These are phyloP conservation scores for Lipomyces sp. DNA, from an alignment of 805 yeast species.

Conservation along the genomic window DNA sequence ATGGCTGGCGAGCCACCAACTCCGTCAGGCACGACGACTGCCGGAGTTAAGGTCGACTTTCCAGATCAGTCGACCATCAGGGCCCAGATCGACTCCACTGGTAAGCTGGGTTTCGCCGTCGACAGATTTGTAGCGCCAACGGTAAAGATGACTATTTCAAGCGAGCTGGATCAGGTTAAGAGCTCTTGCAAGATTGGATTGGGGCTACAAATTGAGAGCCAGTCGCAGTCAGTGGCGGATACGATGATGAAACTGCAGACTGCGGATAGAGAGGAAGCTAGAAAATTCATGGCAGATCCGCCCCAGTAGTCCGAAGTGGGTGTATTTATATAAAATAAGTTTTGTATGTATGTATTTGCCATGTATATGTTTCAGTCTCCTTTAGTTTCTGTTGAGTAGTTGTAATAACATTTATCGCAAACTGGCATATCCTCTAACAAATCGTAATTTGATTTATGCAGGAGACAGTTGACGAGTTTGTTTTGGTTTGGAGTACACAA, in stretches of 20 bases:
- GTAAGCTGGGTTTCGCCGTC: slow-evolving; percentile 87
- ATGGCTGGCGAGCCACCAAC: slow-evolving; percentile 79
- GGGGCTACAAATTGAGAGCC: slow-evolving; percentile 95
- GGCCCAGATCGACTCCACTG: slow-evolving; percentile 89
- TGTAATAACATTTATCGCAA: no score
- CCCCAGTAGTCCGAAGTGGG: slow-evolving; percentile 24
- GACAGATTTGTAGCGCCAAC: slow-evolving; percentile 95
- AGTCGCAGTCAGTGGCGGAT: slow-evolving; percentile 74
- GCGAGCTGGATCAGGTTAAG: slow-evolving; percentile 89
- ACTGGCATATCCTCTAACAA: no score
- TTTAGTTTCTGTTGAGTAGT: no score
- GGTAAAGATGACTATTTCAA: slow-evolving; percentile 82
- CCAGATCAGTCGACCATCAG: slow-evolving; percentile 88
- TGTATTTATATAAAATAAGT: slow-evolving; percentile 8
- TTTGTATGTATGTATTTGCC: slow-evolving; percentile 7
- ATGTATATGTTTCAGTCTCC: background rate
- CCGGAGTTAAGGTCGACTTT: slow-evolving; percentile 98
- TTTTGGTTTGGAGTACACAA: no score
- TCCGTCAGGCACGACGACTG: slow-evolving; percentile 81
- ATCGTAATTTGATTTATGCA: background rate
- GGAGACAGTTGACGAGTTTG: no score
- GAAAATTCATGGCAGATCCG: slow-evolving; percentile 32
- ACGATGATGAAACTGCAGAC: slow-evolving; percentile 23
- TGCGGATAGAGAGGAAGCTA: slow-evolving; percentile 26
- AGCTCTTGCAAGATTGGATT: slow-evolving; percentile 82